Conservation (phyloP, 805 yeast genomes). For the Dipodascopsis uninucleata region DNA sequence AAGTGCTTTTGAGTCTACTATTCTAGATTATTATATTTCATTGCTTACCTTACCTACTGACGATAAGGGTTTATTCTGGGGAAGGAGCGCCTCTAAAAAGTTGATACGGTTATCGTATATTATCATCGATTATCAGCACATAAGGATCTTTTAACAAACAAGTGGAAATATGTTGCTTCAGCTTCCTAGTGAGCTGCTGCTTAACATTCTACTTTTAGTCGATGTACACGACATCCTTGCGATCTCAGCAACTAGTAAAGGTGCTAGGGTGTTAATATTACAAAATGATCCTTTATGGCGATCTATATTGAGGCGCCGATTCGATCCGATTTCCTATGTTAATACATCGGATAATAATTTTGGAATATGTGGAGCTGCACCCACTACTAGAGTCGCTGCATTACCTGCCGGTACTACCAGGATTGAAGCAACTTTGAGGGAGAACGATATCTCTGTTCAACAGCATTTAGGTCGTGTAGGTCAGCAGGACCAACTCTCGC, state of each 20-base stretch:
- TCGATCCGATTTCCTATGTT: conserved; percentile 11
- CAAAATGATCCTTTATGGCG: conserved; percentile 20
- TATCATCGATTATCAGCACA: no score
- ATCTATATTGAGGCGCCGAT: conserved; percentile 5
- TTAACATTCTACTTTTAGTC: conserved; percentile 11
- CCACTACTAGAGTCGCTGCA: no score
- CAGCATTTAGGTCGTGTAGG: conserved; percentile 12
- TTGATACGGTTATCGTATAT: no score
- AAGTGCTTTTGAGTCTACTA: no score
- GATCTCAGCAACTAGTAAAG: conserved; percentile 14
- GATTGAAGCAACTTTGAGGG: no score
- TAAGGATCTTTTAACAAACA: no score
- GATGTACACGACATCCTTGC: conserved; percentile 17
- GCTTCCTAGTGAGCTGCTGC: conserved; percentile 21
- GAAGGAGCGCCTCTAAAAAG: no score
- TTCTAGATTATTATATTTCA: no score
- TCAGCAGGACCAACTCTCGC: conserved; percentile 11
- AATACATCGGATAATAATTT: conserved; percentile 2
- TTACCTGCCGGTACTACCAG: no score
- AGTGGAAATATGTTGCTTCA: conserved; percentile 17
- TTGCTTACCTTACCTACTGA: no score
- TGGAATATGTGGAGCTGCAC: no score
- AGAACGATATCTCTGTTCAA: conserved; percentile 11
- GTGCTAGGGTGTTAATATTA: conserved; percentile 9
- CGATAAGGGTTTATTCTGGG: no score